These are phyloP conservation scores for Colletotrichum coccodes DNA, from an alignment of 2,329 filamentous ascomycete species.

Conservation along the genomic window DNA sequence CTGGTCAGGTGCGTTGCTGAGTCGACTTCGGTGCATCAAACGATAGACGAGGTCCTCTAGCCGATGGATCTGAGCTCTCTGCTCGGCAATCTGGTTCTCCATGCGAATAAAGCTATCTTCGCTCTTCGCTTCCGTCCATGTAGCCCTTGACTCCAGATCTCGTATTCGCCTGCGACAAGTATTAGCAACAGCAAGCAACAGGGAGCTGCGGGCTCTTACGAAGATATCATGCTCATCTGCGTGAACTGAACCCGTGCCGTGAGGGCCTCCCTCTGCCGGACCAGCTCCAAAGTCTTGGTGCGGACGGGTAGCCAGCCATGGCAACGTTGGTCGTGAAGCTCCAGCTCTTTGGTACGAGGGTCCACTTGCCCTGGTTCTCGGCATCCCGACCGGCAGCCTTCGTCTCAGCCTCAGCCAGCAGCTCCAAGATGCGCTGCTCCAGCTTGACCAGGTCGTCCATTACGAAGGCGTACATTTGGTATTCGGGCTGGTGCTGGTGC, in stretches of 20 bases:
- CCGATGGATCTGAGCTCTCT: constrained; percentile 41
- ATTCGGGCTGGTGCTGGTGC: constrained; percentile 44
- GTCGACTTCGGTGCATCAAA: constrained; percentile 37
- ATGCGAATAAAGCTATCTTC: constrained; percentile 40
- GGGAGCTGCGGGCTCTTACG: constrained; percentile 39
- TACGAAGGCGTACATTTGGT: constrained; percentile 58
- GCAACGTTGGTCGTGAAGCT: constrained; percentile 51
- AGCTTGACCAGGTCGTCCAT: constrained; percentile 57
- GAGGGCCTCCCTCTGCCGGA: constrained; percentile 56
- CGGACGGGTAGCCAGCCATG: constrained; percentile 57
- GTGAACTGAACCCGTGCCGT: constrained; percentile 57
- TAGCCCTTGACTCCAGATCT: constrained; percentile 46
- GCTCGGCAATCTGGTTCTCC: constrained; percentile 38
- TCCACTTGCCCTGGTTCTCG: constrained; percentile 44
- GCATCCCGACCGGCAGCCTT: constrained; percentile 38
- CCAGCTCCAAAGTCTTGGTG: constrained; percentile 55
- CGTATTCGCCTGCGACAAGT: constrained; percentile 40
- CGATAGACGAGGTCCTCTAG: constrained; percentile 40
- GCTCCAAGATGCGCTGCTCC: constrained; percentile 54
- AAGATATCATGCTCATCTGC: constrained; percentile 59
- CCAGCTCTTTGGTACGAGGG: constrained; percentile 49
- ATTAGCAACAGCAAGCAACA: constrained; percentile 2
- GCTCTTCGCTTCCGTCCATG: constrained; percentile 41
- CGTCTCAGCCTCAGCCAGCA: constrained; percentile 54
- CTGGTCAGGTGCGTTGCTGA: constrained; percentile 20